Evolutionary conservation across 306 rosid genomes (phyloP).

Genomic region (peach (Prunus persica)): Prunus_persica_NCBIv2 NC_034013.1:16871001-16871500

Average conservation of each 20-base stretch:
- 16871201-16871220: slow-evolving; percentile 51
- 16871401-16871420: not conserved
- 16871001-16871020: slow-evolving; percentile 76
- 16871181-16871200: slow-evolving; percentile 42
- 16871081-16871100: slow-evolving; percentile 92
- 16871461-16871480: too few species aligned
- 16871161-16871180: slow-evolving; percentile 55
- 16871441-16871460: too few species aligned
- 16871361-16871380: slow-evolving; percentile 13
- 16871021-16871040: slow-evolving; percentile 65
- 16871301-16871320: slow-evolving; percentile 23
- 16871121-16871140: slow-evolving; percentile 78
- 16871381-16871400: not conserved
- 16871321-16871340: slow-evolving; percentile 1
- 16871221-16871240: slow-evolving; percentile 44
- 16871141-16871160: slow-evolving; percentile 76
- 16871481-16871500: too few species aligned
- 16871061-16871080: slow-evolving; percentile 90
- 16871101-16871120: slow-evolving; percentile 71
- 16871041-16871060: slow-evolving; percentile 67
- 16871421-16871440: too few species aligned
- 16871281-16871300: not conserved
- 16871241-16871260: not conserved
- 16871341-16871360: not conserved
- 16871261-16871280: not conserved